Conservation (phyloP, 768 basidiomycete genomes). For the Suillus tomentosus region DNA sequence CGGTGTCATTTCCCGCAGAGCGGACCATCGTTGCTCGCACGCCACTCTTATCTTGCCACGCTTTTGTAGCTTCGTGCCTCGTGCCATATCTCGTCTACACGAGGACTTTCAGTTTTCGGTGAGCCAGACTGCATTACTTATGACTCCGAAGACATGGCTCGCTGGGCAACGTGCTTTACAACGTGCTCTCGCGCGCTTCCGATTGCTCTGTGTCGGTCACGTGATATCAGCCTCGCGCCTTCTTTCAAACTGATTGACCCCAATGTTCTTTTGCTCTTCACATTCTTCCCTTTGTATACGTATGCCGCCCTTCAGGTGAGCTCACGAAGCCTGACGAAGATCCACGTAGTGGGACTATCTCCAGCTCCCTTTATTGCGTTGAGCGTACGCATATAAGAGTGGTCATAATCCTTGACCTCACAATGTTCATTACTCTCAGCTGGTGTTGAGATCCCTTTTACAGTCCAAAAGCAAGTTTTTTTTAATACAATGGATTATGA, state of each 20-base stretch:
- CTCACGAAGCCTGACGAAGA: neutral
- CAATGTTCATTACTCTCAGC: neutral
- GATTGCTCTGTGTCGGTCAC: constrained; percentile 30
- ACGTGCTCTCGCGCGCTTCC: constrained; percentile 26
- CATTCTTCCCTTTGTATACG: constrained; percentile 20
- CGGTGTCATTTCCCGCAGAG: neutral
- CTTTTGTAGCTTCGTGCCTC: constrained; percentile 16
- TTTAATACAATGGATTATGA: neutral
- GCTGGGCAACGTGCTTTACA: constrained; percentile 17
- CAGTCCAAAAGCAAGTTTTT: neutral
- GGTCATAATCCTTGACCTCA: neutral
- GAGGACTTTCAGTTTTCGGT: constrained; percentile 1
- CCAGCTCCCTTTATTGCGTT: constrained; percentile 1
- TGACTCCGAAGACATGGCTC: neutral
- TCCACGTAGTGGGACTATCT: neutral
- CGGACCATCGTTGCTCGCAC: neutral
- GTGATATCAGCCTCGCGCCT: constrained; percentile 14
- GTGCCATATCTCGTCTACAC: constrained; percentile 14
- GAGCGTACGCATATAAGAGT: neutral
- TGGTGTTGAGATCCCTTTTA: neutral
- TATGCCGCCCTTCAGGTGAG: constrained; percentile 22
- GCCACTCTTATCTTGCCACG: constrained; percentile 14
- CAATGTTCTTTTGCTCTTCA: constrained; percentile 4
- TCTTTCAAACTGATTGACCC: constrained; percentile 1
- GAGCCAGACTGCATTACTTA: neutral